Evolutionary conservation across 2,329 filamentous ascomycete species (phyloP).

Genomic region (Microascus cirrosus): DNA sequence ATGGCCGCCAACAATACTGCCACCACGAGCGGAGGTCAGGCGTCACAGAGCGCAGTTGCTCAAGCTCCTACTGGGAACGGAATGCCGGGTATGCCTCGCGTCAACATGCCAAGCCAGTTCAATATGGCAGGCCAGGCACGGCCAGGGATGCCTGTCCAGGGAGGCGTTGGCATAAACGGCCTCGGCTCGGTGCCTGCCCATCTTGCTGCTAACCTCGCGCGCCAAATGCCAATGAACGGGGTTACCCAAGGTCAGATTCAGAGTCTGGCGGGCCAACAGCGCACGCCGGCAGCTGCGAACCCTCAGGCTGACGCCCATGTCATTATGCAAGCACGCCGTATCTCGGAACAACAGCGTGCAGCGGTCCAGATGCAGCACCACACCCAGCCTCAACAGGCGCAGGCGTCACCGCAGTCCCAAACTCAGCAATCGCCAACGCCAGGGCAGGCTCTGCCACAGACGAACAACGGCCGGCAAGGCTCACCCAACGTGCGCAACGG

Average conservation of each 20-base stretch:
- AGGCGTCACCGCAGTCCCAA: conserved; percentile 11
- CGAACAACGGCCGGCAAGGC: conserved; percentile 29
- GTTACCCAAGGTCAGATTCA: conserved; percentile 63
- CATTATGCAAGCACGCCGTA: conserved; percentile 53
- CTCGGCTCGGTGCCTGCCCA: conserved; percentile 36
- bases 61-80: conserved; percentile 16
- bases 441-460: conserved; percentile 19
- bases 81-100: conserved; percentile 20
- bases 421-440: conserved; percentile 17
- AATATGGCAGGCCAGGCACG: conserved; percentile 33
- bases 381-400: conserved; percentile 13
- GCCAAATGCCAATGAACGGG: conserved; percentile 45
- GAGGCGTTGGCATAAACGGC: conserved; percentile 31
- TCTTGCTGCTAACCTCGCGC: conserved; percentile 37
- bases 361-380: conserved; percentile 34
- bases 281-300: conserved; percentile 36
- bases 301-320: conserved; percentile 39
- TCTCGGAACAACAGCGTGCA: conserved; percentile 53
- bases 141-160: conserved; percentile 41
- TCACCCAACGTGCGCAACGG: conserved; percentile 30
- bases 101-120: conserved; percentile 31
- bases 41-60: conserved; percentile 7
- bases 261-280: conserved; percentile 30
- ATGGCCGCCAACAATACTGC: conserved; percentile 18
- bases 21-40: conserved; percentile 14